Evolutionary conservation across 2,329 filamentous ascomycete genomes (phyloP).

Genomic region (Bisporella sp.): DNA sequence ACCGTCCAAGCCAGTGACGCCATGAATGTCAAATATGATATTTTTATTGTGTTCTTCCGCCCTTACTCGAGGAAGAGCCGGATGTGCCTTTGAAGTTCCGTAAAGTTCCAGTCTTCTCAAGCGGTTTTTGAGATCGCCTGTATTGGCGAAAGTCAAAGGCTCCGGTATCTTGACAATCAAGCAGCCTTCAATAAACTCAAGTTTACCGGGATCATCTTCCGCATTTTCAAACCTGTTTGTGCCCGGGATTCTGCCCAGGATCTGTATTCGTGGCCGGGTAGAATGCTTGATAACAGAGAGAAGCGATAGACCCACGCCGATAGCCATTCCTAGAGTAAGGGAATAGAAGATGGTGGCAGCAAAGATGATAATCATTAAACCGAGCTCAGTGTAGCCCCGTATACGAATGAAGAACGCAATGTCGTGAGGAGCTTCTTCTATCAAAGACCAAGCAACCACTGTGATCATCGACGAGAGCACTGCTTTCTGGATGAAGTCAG

Average conservation of each 20-base stretch:
- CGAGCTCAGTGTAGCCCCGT: slow-evolving; percentile 76
- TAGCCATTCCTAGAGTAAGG: slow-evolving; percentile 84
- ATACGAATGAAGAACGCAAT: slow-evolving; percentile 84
- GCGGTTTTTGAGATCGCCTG: slow-evolving; percentile 80
- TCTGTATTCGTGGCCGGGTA: slow-evolving; percentile 91
- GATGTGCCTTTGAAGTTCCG: slow-evolving; percentile 78
- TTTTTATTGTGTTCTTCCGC: slow-evolving; percentile 79
- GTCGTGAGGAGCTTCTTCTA: slow-evolving; percentile 93
- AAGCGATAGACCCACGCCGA: slow-evolving; percentile 86
- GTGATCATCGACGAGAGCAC: slow-evolving; percentile 91
- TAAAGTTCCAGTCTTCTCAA: slow-evolving; percentile 81
- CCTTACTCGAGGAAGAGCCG: slow-evolving; percentile 75
- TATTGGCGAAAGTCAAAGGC: slow-evolving; percentile 94
- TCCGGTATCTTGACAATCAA: slow-evolving; percentile 97
- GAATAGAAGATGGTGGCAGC: slow-evolving; percentile 92
- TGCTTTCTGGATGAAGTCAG: slow-evolving; percentile 59
- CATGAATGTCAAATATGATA: slow-evolving; percentile 94
- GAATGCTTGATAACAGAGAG: slow-evolving; percentile 85
- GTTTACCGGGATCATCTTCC: slow-evolving; percentile 59
- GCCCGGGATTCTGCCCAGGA: slow-evolving; percentile 80
- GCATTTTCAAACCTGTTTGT: slow-evolving; percentile 84
- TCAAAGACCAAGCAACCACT: slow-evolving; percentile 87
- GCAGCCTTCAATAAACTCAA: slow-evolving; percentile 88
- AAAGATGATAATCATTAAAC: slow-evolving; percentile 86
- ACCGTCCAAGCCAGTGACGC: slow-evolving; percentile 91